phyloP scores from a whole-genome alignment of 1,139 yeast genomes.

The Debaryomycetaceae sp. region DNA sequence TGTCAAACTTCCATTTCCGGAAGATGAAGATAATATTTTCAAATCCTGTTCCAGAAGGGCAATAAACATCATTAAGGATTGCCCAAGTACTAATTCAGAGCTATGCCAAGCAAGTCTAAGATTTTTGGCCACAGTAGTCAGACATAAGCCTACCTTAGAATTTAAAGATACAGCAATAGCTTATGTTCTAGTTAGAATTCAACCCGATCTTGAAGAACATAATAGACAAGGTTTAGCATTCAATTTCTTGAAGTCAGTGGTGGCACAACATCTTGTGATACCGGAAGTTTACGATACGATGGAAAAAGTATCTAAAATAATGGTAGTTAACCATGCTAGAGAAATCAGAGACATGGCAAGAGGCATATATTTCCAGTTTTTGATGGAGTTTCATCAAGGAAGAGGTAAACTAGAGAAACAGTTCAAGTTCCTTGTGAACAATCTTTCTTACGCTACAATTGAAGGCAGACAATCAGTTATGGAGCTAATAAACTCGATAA shows the following conservation, averaged over 20 bases:
- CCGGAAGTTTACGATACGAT: conserved; percentile 90
- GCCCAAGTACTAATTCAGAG: conserved; percentile 76
- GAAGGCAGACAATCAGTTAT: conserved; percentile 87
- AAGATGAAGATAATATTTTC: conserved; percentile 50
- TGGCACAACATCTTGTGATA: conserved; percentile 68
- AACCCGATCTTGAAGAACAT: conserved; percentile 91
- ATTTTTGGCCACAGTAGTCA: conserved; percentile 68
- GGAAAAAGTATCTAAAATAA: conserved; percentile 75
- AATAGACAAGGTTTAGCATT: conserved; percentile 86
- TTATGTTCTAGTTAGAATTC: conserved; percentile 69
- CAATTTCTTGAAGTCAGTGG: conserved; percentile 72
- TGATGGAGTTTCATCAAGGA: conserved; percentile 95
- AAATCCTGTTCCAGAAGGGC: conserved; percentile 61
- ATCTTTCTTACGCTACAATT: conserved; percentile 80
- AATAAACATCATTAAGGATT: conserved; percentile 64
- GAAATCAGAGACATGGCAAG: conserved; percentile 86
- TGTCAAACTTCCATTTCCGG: conserved; percentile 61
- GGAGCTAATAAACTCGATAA: conserved; percentile 75
- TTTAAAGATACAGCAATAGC: conserved; percentile 73
- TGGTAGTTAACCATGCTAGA: conserved; percentile 86
- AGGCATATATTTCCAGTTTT: conserved; percentile 76
- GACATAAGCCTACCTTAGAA: conserved; percentile 63
- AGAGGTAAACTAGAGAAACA: conserved; percentile 81
- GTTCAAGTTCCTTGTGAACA: conserved; percentile 76
- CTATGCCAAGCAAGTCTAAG: conserved; percentile 80